Conservation (phyloP, 1,284 basidiomycete species). For the Polyporus tsugae region DNA sequence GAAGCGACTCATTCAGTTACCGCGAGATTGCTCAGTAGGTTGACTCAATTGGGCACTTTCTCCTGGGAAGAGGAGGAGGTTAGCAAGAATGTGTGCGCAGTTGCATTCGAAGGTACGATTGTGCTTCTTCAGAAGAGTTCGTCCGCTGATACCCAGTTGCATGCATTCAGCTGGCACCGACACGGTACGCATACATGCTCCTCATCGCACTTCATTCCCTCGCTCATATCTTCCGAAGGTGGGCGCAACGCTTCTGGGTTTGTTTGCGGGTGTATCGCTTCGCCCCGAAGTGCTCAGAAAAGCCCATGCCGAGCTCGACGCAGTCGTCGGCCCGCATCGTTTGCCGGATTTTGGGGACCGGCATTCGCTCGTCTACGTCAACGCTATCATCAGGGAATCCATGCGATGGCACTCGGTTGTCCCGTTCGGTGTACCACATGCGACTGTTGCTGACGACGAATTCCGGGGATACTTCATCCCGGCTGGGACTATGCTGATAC, state of each 20-base stretch:
- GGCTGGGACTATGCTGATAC: constrained; percentile 31
- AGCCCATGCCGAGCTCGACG: constrained; percentile 43
- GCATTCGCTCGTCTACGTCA: constrained; percentile 35
- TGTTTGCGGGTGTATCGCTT: constrained; percentile 32
- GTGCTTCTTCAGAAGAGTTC: constrained; percentile 12
- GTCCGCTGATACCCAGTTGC: background rate
- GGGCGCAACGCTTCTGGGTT: constrained; percentile 25
- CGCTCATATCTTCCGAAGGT: constrained; percentile 29
- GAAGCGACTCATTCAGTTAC: background rate
- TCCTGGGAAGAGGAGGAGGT: constrained; percentile 3
- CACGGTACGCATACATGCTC: constrained; percentile 15
- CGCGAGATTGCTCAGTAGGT: background rate
- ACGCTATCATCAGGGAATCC: constrained; percentile 15
- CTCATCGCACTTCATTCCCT: background rate
- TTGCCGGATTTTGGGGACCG: constrained; percentile 29
- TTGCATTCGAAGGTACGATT: constrained; percentile 23
- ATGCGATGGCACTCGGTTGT: constrained; percentile 24
- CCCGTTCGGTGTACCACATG: constrained; percentile 19
- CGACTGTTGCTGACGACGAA: constrained; percentile 19
- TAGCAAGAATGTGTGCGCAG: constrained; percentile 12
- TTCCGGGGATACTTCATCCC: constrained; percentile 34
- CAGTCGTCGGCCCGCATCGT: constrained; percentile 37
- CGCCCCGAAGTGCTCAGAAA: constrained; percentile 37
- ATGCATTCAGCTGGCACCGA: constrained; percentile 21
- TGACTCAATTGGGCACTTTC: background rate